Conservation (phyloP, 495 filamentous ascomycete genomes). For the Barbatosphaeria neglecta region DNA sequence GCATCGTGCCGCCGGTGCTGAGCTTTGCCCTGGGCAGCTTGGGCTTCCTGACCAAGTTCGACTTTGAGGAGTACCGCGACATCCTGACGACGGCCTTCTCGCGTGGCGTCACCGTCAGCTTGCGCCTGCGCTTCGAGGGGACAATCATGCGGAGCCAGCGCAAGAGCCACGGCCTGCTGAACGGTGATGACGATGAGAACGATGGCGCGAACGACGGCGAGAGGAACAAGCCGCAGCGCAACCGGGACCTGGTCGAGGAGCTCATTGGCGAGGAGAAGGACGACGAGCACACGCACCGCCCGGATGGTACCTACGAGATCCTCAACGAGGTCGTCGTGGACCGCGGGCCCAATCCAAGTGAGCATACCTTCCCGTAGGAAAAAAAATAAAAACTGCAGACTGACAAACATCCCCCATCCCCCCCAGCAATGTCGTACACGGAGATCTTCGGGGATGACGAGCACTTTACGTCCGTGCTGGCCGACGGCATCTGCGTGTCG, state of each 20-base stretch:
- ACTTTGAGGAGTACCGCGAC: conserved; percentile 61
- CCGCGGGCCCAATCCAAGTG: conserved; percentile 79
- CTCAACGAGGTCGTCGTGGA: conserved; percentile 90
- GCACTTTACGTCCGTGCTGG: conserved; percentile 78
- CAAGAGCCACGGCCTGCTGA: conserved; percentile 11
- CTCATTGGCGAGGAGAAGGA: conserved; percentile 74
- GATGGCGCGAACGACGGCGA: conserved; percentile 17
- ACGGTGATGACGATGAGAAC: conserved; percentile 4
- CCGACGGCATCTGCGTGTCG: conserved; percentile 81
- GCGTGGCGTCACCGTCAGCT: conserved; percentile 78
- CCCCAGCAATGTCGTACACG: conserved; percentile 66
- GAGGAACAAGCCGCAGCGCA: conserved; percentile 10
- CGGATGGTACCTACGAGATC: conserved; percentile 74
- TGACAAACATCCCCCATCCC: conserved; percentile 4
- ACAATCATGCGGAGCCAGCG: conserved; percentile 81
- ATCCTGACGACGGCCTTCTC: conserved; percentile 62
- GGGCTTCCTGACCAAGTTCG: conserved; percentile 93
- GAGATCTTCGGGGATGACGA: conserved; percentile 94
- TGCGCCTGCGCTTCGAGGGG: conserved; percentile 83
- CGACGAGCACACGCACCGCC: conserved; percentile 67
- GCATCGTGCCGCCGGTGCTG: conserved; percentile 87
- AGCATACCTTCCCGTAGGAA: too few species aligned
- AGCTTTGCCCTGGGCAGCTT: conserved; percentile 86
- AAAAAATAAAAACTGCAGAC: too few species aligned
- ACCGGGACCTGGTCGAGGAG: conserved; percentile 75